phyloP scores from a whole-genome alignment of 1,284 basidiomycete genomes.

The Albatrellus sp. region DNA sequence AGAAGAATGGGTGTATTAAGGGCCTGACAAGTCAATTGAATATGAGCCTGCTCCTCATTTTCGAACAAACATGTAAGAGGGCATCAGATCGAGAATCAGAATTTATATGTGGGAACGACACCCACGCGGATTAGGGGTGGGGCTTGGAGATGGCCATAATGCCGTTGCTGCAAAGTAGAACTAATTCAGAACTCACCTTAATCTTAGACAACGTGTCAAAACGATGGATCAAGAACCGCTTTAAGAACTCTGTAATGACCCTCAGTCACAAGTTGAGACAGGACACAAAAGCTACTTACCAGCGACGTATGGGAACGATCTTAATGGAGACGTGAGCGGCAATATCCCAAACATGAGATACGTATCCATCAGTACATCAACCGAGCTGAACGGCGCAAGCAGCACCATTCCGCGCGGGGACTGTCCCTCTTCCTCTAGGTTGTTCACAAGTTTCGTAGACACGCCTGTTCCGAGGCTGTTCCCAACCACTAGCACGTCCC shows the following conservation, averaged over 20 bases:
- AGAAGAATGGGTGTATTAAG: constrained; percentile 56
- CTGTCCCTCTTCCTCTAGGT: constrained; percentile 41
- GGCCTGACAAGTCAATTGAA: constrained; percentile 5
- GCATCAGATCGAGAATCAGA: no score
- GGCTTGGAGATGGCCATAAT: not conserved
- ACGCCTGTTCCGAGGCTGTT: constrained; percentile 81
- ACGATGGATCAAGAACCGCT: constrained; percentile 41
- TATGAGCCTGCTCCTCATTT: not conserved
- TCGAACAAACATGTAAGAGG: not conserved
- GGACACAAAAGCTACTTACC: constrained; percentile 32
- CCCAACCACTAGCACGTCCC: constrained; percentile 62
- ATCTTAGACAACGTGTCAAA: constrained; percentile 58
- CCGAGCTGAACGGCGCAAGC: constrained; percentile 67
- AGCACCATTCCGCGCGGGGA: constrained; percentile 54
- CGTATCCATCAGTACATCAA: constrained; percentile 53
- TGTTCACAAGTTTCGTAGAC: constrained; percentile 45
- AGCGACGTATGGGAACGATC: constrained; percentile 56
- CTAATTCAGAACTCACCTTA: constrained; percentile 27
- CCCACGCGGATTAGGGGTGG: not conserved
- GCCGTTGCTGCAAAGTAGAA: not conserved
- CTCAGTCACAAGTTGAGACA: constrained; percentile 1
- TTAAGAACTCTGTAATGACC: constrained; percentile 36
- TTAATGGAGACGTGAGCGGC: constrained; percentile 60
- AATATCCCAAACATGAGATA: constrained; percentile 62
- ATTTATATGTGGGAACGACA: not conserved